A percentile compares a stretch with the other conserved stretches of the same genome.
Evolutionary conservation across 208 protist genomes (phyloP).

Genomic region (Crithidia brevicula): DNA sequence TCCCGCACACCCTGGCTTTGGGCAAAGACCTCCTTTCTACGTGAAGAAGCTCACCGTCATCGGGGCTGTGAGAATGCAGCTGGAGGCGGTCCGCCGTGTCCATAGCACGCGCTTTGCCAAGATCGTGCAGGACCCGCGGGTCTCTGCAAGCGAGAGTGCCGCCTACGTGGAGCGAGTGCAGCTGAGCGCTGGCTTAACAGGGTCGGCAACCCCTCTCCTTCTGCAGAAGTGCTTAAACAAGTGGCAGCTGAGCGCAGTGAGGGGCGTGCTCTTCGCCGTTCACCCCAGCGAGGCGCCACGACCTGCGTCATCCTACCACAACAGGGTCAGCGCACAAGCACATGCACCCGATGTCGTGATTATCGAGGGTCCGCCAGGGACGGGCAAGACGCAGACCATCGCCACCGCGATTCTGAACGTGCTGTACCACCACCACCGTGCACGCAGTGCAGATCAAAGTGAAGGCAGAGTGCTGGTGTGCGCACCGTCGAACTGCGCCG

Average conservation of each 20-base stretch:
- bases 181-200: background rate
- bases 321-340: too few species aligned
- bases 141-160: conserved; percentile 22
- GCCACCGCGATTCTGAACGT: conserved; percentile 57
- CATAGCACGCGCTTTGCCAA: conserved; percentile 40
- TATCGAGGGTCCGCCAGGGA: conserved; percentile 84
- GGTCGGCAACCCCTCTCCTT: conserved; percentile 21
- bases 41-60: conserved; percentile 48
- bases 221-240: conserved; percentile 48
- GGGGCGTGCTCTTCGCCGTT: conserved; percentile 43
- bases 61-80: conserved; percentile 28
- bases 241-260: conserved; percentile 58
- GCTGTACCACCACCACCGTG: conserved; percentile 34
- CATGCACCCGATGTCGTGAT: conserved; percentile 47
- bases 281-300: too few species aligned
- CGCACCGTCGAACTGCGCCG: conserved; percentile 80
- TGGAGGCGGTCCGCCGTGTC: conserved; percentile 42
- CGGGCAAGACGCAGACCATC: conserved; percentile 89
- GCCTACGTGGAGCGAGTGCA: conserved; percentile 2
- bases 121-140: conserved; percentile 51
- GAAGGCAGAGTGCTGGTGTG: conserved; percentile 74
- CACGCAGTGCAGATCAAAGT: background rate
- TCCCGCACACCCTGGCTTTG: conserved; percentile 53
- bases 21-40: too few species aligned
- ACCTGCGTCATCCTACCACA: too few species aligned